A percentile compares a stretch with the other conserved stretches of the same genome.
These are phyloP conservation scores for Paxillus ammoniavirescens DNA, from an alignment of 768 basidiomycete species.

Conservation along the genomic window DNA sequence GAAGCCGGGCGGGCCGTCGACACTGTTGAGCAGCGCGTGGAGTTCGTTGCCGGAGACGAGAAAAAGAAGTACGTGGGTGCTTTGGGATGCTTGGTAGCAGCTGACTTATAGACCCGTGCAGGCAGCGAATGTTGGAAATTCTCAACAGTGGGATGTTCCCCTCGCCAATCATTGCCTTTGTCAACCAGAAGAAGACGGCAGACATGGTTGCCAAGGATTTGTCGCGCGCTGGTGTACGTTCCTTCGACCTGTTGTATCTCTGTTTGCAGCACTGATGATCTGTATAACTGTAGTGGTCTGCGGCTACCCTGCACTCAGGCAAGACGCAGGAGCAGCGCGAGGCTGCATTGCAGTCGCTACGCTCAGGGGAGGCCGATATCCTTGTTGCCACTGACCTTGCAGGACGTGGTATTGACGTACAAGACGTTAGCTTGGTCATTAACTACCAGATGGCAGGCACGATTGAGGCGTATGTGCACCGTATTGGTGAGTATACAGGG, in stretches of 20 bases:
- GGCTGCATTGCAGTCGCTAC: constrained; percentile 81
- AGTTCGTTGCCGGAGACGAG: constrained; percentile 90
- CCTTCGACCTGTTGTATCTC: neutral
- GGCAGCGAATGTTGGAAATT: constrained; percentile 85
- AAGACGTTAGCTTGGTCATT: constrained; percentile 93
- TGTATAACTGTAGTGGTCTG: constrained; percentile 65
- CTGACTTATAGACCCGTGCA: constrained; percentile 32
- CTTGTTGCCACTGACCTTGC: constrained; percentile 97
- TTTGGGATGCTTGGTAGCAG: neutral
- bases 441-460: constrained; percentile 97
- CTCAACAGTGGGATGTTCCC: constrained; percentile 81
- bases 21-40: constrained; percentile 94
- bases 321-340: constrained; percentile 98
- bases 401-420: constrained; percentile 98
- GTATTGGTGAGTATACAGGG: constrained; percentile 72
- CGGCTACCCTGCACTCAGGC: constrained; percentile 92
- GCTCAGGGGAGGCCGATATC: constrained; percentile 82
- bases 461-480: constrained; percentile 97
- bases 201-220: constrained; percentile 97
- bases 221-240: constrained; percentile 78
- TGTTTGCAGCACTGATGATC: constrained; percentile 1
- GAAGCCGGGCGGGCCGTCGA: constrained; percentile 98
- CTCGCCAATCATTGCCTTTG: constrained; percentile 96
- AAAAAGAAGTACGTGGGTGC: constrained; percentile 81
- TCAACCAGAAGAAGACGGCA: constrained; percentile 99